Evolutionary conservation across 331 rosid genomes (phyloP).

Genomic region (Quercus lobata): DNA sequence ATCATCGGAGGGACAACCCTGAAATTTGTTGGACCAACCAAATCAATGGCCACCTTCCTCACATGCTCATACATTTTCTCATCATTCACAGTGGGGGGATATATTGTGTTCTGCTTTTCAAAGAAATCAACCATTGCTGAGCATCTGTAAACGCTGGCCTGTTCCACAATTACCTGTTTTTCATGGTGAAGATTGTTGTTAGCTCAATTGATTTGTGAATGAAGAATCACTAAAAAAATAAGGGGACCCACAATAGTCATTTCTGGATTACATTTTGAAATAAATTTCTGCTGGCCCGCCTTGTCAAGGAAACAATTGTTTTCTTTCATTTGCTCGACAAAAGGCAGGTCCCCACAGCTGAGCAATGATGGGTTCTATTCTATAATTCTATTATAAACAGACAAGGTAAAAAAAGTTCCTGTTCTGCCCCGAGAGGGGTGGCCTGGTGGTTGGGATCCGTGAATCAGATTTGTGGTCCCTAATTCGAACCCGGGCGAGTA

Average conservation of each 20-base stretch:
- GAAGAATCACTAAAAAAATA: too few relatives aligned
- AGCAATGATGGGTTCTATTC: not conserved
- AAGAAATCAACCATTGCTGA: slow-evolving; percentile 78
- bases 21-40: slow-evolving; percentile 68
- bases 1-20: slow-evolving; percentile 87
- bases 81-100: slow-evolving; percentile 89
- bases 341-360: not conserved
- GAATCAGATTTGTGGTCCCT: too few relatives aligned
- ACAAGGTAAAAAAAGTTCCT: too few relatives aligned
- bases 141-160: slow-evolving; percentile 81
- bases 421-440: too few relatives aligned
- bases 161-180: slow-evolving; percentile 81
- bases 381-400: too few relatives aligned
- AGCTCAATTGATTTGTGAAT: not conserved
- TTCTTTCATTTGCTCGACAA: not conserved
- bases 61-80: slow-evolving; percentile 86
- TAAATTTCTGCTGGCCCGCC: not conserved
- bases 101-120: slow-evolving; percentile 66
- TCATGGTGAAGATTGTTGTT: not conserved
- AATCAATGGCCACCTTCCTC: slow-evolving; percentile 67
- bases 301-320: too few relatives aligned
- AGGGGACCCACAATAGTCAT: not conserved
- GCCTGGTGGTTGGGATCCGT: too few relatives aligned
- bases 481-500: too few relatives aligned
- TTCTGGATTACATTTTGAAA: too few relatives aligned